phyloP scores from a whole-genome alignment of 2,329 filamentous ascomycete genomes.

The Lithohypha guttulata region DNA sequence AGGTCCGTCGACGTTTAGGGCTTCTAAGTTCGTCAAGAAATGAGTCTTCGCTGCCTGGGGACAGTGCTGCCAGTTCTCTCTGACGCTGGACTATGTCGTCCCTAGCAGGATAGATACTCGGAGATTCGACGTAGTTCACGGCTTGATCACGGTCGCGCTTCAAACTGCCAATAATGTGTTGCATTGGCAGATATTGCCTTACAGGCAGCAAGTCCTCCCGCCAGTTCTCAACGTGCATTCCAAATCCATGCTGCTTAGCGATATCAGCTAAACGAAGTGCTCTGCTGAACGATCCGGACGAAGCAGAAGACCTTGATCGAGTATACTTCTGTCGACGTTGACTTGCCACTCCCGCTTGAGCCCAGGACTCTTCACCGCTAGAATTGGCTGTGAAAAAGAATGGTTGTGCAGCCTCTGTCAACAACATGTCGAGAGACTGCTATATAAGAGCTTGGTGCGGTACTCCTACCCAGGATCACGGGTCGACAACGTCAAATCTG shows the following conservation, averaged over 20 bases:
- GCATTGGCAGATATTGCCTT: slow-evolving; percentile 6
- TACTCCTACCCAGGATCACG: too few relatives aligned
- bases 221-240: slow-evolving; percentile 8
- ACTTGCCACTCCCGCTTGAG: not conserved
- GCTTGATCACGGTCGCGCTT: slow-evolving; percentile 6
- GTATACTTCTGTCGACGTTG: not conserved
- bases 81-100: not conserved
- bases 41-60: not conserved
- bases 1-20: slow-evolving; percentile 2
- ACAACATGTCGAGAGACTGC: too few relatives aligned
- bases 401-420: too few relatives aligned
- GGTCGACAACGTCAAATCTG: too few relatives aligned
- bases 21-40: not conserved
- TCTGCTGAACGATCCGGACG: not conserved
- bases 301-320: slow-evolving; percentile 5
- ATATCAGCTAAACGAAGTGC: slow-evolving; percentile 5
- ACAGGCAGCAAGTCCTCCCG: slow-evolving; percentile 7
- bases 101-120: not conserved
- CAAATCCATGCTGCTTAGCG: slow-evolving; percentile 5
- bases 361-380: too few relatives aligned
- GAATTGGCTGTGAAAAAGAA: too few relatives aligned
- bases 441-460: too few relatives aligned
- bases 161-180: slow-evolving; percentile 8
- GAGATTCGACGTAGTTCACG: not conserved
- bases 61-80: not conserved